Evolutionary conservation across 2,329 filamentous ascomycete species (phyloP), one percentile per base, ranked within the genome.

Genomic region (Fusarium nygamai): DNA sequence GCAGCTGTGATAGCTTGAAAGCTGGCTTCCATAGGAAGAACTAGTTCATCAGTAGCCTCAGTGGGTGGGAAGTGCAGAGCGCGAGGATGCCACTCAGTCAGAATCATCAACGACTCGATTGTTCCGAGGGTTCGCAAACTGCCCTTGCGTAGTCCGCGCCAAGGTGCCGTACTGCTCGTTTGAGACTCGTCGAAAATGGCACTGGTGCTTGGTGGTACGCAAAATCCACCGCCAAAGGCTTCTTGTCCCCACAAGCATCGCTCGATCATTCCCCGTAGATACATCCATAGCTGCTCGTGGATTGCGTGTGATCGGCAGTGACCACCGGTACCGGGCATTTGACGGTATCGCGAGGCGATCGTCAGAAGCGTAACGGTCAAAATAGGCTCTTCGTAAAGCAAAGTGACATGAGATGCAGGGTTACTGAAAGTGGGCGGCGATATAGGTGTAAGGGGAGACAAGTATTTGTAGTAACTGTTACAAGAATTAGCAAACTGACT

Each of bases 21-120:
- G 11, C 85, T 84, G 33, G 91, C 88, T 58, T 89, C 89, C 44
- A 86, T 86, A 9, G 92, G 89, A 24, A 92, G 85, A 81, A 92
- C 88, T 11, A 93, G 84, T 81, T 94, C 92, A 56, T 92, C 90
- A 5, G 90, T 91, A 3, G 90, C 89, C 73, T 96, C 93, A 24
- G 94, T 92, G 2, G 94, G 92, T 7, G 96, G 96, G 79, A 98
- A 99, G 81, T 98, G 96, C 69, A 99, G 87, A 22, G 95, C 95
- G 11, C 96, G 91, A 9, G 96, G 96, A 81, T 98, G 96, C 96
- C 96, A 99, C 80, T 99, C 96, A 3, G 96, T 98, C 50, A 99
- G 86, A 33, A 99, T 92, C 87, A 99, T 91, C 38, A 99, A 85
- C 39, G 95, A 97, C 84, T 99, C 96, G 33, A 99, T 94, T 1